phyloP scores from a whole-genome alignment of 352 stramenopile genomes.

The Pythium vanterpoolii region DNA sequence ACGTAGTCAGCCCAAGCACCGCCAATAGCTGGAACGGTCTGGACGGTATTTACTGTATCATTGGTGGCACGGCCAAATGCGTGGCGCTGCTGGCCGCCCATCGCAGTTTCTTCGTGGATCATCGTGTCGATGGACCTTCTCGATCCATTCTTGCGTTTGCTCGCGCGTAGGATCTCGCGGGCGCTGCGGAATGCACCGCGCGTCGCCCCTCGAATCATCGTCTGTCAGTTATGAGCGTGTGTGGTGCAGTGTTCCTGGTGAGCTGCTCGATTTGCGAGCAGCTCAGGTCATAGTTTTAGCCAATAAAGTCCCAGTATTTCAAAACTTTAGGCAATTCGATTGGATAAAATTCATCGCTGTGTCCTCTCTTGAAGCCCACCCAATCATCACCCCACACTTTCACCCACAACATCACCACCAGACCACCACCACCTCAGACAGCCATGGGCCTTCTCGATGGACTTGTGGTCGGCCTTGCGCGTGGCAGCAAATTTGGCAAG shows the following conservation, averaged over 20 bases:
- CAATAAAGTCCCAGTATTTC: slow-evolving; percentile 1
- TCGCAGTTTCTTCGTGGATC: slow-evolving; percentile 39
- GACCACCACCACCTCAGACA: slow-evolving; percentile 8
- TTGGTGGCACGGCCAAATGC: slow-evolving; percentile 45
- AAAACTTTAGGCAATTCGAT: background rate
- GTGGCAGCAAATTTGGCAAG: slow-evolving; percentile 82
- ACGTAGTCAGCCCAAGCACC: background rate
- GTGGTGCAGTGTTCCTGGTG: background rate
- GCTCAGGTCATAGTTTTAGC: slow-evolving; percentile 3
- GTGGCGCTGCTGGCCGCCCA: slow-evolving; percentile 42
- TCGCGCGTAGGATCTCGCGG: slow-evolving; percentile 47
- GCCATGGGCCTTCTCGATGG: slow-evolving; percentile 76
- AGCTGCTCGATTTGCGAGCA: background rate
- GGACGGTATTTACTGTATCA: slow-evolving; percentile 31
- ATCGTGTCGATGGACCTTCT: slow-evolving; percentile 19
- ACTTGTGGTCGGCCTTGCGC: slow-evolving; percentile 64
- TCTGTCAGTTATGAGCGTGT: background rate
- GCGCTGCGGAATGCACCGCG: slow-evolving; percentile 50
- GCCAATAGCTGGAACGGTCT: background rate
- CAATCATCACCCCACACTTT: slow-evolving; percentile 27
- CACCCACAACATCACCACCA: background rate
- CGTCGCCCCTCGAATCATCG: slow-evolving; percentile 50
- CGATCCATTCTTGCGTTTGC: slow-evolving; percentile 27
- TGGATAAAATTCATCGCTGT: slow-evolving; percentile 1
- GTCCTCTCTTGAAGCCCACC: slow-evolving; percentile 14